Percentiles rank a stretch among this genome's conserved stretches.
Evolutionary conservation across 176 grass and related monocot genomes (phyloP).

Genomic region (Coix lacrymajobi): DNA sequence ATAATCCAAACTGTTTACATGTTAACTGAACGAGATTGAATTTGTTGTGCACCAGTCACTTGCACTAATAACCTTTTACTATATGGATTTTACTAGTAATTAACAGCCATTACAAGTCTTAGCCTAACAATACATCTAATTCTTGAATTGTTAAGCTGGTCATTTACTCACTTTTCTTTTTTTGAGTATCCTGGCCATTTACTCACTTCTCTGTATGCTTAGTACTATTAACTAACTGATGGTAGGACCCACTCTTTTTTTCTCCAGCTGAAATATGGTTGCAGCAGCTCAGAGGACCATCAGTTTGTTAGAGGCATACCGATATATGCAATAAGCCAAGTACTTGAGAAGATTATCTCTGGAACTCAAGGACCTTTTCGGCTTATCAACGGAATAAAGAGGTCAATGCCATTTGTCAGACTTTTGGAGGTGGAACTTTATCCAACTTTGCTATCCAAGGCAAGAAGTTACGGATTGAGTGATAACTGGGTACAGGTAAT

Average conservation of each 20-base stretch:
- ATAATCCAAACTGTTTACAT: background rate
- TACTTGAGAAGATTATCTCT: slow-evolving; percentile 83
- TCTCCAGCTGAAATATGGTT: slow-evolving; percentile 87
- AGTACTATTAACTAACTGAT: background rate
- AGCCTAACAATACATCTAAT: background rate
- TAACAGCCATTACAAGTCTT: background rate
- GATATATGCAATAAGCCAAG: slow-evolving; percentile 91
- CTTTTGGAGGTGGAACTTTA: slow-evolving; percentile 94
- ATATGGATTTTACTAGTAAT: background rate
- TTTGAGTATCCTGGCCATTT: background rate
- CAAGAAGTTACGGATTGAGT: slow-evolving; percentile 92
- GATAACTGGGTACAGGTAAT: slow-evolving; percentile 96
- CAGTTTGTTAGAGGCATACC: slow-evolving; percentile 99
- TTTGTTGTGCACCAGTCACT: background rate
- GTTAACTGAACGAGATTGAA: background rate
- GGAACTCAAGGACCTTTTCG: slow-evolving; percentile 56
- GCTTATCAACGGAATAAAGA: slow-evolving; percentile 79
- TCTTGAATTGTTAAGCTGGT: background rate
- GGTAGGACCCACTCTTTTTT: slow-evolving; percentile 12
- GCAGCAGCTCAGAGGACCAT: slow-evolving; percentile 90
- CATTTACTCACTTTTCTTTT: background rate
- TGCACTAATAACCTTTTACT: background rate
- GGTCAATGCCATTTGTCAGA: slow-evolving; percentile 78
- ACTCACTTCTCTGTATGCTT: background rate
- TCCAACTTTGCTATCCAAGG: slow-evolving; percentile 98